A percentile compares a stretch with the other conserved stretches of the same genome.
These are phyloP conservation scores for Lagenaria siceraria DNA, from an alignment of 306 rosid genomes.

Conservation along the genomic window DNA sequence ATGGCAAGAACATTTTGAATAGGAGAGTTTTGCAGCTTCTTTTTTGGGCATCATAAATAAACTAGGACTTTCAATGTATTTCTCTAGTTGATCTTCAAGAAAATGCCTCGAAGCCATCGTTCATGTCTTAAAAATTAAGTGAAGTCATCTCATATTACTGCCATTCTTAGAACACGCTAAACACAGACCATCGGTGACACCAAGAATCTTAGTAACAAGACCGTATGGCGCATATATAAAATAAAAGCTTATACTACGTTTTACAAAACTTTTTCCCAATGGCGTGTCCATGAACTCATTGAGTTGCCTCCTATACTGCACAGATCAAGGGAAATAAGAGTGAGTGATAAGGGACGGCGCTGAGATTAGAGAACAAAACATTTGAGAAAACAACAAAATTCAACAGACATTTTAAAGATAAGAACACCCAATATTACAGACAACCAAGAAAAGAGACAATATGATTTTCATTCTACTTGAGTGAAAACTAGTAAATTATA, in stretches of 20 bases:
- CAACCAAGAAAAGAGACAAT: neutral
- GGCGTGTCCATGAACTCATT: constrained; percentile 52
- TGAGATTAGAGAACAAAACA: neutral
- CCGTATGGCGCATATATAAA: neutral
- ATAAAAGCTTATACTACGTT: constrained; percentile 19
- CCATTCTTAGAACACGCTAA: neutral
- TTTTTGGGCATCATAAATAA: neutral
- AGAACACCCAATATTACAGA: neutral
- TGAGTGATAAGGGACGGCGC: neutral
- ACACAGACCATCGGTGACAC: neutral
- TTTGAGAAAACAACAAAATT: neutral
- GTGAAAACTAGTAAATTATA: neutral
- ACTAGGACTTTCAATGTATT: neutral
- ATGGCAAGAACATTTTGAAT: neutral
- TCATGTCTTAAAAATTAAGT: neutral
- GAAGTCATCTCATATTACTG: neutral
- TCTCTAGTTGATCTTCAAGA: neutral
- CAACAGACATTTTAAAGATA: neutral
- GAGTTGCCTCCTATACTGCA: constrained; percentile 80
- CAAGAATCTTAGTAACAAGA: neutral
- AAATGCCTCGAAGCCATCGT: neutral
- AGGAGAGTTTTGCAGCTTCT: neutral
- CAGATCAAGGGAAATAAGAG: constrained; percentile 1
- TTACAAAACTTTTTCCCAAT: constrained; percentile 54
- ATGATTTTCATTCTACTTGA: neutral